Evolutionary conservation across 371 early-diverging fungal species (phyloP), one percentile per base, ranked within the genome.

Genomic region (Circinella umbellata): DNA sequence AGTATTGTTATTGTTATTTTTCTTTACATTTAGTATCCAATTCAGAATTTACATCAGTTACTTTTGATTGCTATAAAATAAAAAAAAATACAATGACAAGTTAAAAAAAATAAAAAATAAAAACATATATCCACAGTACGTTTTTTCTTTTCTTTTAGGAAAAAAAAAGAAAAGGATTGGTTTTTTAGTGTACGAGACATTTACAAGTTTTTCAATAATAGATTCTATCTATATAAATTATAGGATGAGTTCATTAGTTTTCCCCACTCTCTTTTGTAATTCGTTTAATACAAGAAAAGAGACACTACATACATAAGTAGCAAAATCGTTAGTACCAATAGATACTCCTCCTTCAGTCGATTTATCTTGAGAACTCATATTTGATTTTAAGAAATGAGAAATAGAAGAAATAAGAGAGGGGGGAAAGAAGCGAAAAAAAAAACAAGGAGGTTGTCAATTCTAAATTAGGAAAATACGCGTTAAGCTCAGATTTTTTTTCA

Each of bases 1-100:
- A 17, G 51, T 5, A 15, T 15, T 47, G 15, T 47, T 15, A 47
- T 11, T 47, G 47, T 47, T 15, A 11, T 15, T 15, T n/a, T n/a
- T 51, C 7, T 18, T 57, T 57, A 57, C 57, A 57, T 27, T 57
- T 57, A 7, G 34, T 57, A 57, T 57, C 57, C 6, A 57, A 34
- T 57, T 57, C 57, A 5, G 57, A 37, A 34, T 57, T 57, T 5
- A 57, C 57, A n/a, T n/a, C 4, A 57, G 18, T 57, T 57, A 57
- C 57, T 57, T 57, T 57, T 5, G 57, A 57, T 57, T 57, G 57
- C 57, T 57, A 57, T 57, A 27, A 7, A 51, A 17, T 27, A 51
- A 51, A 51, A 42, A 5, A n/a, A 17, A 15, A 51, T 13, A 4
- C n/a, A n/a, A n/a, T n/a, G n/a, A n/a, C n/a, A n/a, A n/a, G n/a